A percentile compares a stretch with the other conserved stretches of the same genome.
These are phyloP conservation scores for Botryotinia narcissicola DNA, from an alignment of 2,329 filamentous ascomycete species.

Conservation along the genomic window DNA sequence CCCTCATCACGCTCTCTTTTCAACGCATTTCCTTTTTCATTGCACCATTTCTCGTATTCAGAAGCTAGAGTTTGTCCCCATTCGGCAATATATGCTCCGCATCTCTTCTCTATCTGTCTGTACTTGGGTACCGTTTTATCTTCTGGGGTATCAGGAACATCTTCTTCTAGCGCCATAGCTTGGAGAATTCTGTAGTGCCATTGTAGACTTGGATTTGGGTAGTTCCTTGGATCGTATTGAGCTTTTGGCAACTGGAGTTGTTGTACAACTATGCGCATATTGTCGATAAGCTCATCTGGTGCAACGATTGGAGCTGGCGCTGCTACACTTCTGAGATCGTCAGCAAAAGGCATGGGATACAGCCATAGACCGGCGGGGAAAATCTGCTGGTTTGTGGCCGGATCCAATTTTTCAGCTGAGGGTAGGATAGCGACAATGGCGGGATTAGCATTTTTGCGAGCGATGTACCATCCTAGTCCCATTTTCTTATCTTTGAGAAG, in stretches of 20 bases:
- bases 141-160: conserved; percentile 66
- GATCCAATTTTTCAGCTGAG: conserved; percentile 63
- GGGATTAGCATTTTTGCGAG: conserved; percentile 76
- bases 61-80: conserved; percentile 70
- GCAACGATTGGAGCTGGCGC: conserved; percentile 52
- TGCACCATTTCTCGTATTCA: conserved; percentile 31
- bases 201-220: conserved; percentile 88
- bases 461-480: conserved; percentile 85
- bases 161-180: conserved; percentile 86
- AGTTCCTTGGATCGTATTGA: conserved; percentile 78
- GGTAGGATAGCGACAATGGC: conserved; percentile 79
- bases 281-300: conserved; percentile 71
- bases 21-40: background rate
- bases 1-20: conserved; percentile 10
- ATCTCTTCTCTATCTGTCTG: conserved; percentile 79
- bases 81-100: conserved; percentile 72
- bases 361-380: conserved; percentile 87
- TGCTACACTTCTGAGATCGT: conserved; percentile 78
- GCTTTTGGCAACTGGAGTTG: conserved; percentile 76
- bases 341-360: conserved; percentile 80
- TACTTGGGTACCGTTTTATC: conserved; percentile 84
- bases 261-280: conserved; percentile 79
- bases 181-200: conserved; percentile 98
- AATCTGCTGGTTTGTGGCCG: conserved; percentile 63
- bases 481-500: conserved; percentile 76